Percentiles rank a stretch among this genome's conserved stretches.
Evolutionary conservation across 768 basidiomycete genomes (phyloP).

Genomic region (Psilocybe sp.): DNA sequence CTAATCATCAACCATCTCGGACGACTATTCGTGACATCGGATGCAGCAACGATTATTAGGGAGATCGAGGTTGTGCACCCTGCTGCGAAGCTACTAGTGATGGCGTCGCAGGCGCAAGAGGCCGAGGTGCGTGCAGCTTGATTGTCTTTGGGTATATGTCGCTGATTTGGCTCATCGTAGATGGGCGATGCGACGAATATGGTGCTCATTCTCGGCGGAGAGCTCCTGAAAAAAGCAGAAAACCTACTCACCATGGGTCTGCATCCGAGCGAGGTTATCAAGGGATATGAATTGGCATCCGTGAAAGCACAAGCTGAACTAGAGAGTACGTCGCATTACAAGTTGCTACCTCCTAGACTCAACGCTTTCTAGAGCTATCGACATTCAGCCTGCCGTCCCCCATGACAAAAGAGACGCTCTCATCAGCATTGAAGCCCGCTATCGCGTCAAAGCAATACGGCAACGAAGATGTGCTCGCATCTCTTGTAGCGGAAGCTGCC

Average conservation of each 20-base stretch:
- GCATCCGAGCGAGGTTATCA: conserved; percentile 93
- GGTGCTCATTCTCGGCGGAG: conserved; percentile 93
- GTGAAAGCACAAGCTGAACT: conserved; percentile 83
- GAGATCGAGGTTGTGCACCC: conserved; percentile 99
- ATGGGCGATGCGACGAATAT: conserved; percentile 98
- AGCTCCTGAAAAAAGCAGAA: conserved; percentile 91
- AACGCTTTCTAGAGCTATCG: conserved; percentile 54
- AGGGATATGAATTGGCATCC: conserved; percentile 92
- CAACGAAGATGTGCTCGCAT: conserved; percentile 77
- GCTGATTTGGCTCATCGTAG: conserved; percentile 33
- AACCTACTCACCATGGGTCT: conserved; percentile 93
- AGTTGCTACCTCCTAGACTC: conserved; percentile 6
- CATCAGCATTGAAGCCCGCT: conserved; percentile 79
- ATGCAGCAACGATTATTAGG: conserved; percentile 97
- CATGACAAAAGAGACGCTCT: conserved; percentile 64
- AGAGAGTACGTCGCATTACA: conserved; percentile 62
- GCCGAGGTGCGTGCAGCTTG: conserved; percentile 61
- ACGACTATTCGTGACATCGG: conserved; percentile 93
- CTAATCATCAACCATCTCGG: conserved; percentile 97
- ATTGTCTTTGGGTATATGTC: not conserved
- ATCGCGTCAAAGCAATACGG: conserved; percentile 99
- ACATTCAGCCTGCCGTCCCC: conserved; percentile 69
- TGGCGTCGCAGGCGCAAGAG: conserved; percentile 97
- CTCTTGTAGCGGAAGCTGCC: conserved; percentile 90
- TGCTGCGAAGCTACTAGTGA: conserved; percentile 97